Evolutionary conservation across 2,329 filamentous ascomycete genomes (phyloP).

Genomic region (Penicillium expansum): DNA sequence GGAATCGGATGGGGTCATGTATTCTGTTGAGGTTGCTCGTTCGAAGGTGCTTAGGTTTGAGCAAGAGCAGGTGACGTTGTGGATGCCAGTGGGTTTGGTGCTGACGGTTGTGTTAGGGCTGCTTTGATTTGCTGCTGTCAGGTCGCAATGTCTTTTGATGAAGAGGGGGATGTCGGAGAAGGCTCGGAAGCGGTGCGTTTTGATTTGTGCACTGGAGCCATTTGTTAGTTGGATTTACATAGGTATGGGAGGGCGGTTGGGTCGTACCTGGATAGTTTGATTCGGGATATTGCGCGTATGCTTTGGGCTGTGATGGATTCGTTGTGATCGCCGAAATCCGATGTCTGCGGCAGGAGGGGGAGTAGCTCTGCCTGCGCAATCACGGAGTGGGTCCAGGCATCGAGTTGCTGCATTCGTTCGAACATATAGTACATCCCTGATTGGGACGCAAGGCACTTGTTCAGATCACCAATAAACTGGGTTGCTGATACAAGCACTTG

Average conservation of each 20-base stretch:
- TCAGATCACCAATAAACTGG: constrained; percentile 43
- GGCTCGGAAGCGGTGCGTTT: constrained; percentile 47
- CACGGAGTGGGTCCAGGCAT: constrained; percentile 40
- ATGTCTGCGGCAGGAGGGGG: constrained; percentile 22
- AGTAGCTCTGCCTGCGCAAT: constrained; percentile 37
- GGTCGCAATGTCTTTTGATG: constrained; percentile 46
- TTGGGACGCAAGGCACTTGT: constrained; percentile 37
- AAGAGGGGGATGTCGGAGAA: constrained; percentile 49
- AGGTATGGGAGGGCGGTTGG: background rate
- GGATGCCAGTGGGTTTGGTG: constrained; percentile 21
- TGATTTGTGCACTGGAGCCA: constrained; percentile 43
- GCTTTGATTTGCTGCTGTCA: constrained; percentile 33
- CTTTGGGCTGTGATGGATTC: constrained; percentile 41
- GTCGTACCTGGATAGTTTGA: constrained; percentile 44
- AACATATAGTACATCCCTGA: constrained; percentile 39
- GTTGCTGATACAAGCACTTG: constrained; percentile 44
- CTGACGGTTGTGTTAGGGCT: constrained; percentile 9
- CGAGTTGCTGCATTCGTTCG: constrained; percentile 44
- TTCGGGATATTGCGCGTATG: constrained; percentile 43
- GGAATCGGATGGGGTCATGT: constrained; percentile 35
- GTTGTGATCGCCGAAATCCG: constrained; percentile 26
- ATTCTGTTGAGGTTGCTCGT: constrained; percentile 30
- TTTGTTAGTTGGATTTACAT: constrained; percentile 6
- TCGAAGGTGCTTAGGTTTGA: constrained; percentile 32
- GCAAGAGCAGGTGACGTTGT: constrained; percentile 34